These are phyloP conservation scores for Diaporthe sp. DNA, from an alignment of 2,329 filamentous ascomycete genomes.

Conservation along the genomic window DNA sequence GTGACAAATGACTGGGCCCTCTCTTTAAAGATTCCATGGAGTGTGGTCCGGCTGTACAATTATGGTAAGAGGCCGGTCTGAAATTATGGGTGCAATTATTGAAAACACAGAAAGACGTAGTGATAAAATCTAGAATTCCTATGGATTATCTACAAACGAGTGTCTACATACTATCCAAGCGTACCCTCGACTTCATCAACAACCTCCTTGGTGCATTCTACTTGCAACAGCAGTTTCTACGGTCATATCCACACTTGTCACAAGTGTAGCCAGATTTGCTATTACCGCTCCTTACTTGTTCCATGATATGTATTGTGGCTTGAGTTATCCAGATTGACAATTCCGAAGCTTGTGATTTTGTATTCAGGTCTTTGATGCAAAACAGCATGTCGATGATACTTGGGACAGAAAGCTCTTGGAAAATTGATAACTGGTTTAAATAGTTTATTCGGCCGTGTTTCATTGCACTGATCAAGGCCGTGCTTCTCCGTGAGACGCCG, in stretches of 20 bases:
- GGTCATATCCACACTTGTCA: conserved; percentile 14
- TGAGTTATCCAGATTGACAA: background rate
- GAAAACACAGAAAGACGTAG: background rate
- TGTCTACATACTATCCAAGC: background rate
- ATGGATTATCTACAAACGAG: background rate
- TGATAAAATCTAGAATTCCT: background rate
- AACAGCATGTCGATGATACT: background rate
- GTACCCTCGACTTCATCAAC: background rate
- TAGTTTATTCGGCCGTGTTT: background rate
- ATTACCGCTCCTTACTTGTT: background rate
- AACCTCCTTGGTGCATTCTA: background rate
- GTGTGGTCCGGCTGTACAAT: background rate
- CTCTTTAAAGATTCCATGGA: background rate
- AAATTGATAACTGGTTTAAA: background rate
- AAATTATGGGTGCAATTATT: no score
- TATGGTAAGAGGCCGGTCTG: background rate
- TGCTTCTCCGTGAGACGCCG: background rate
- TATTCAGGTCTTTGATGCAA: background rate
- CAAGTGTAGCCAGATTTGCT: background rate
- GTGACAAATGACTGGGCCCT: background rate
- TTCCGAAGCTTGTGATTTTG: background rate
- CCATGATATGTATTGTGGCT: background rate
- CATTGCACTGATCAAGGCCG: background rate
- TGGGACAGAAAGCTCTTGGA: background rate
- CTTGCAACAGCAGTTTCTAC: conserved; percentile 12